Percentiles rank a stretch among this genome's conserved stretches.
Conservation (phyloP, 495 filamentous ascomycete genomes). For the Entonaema liquescens region DNA sequence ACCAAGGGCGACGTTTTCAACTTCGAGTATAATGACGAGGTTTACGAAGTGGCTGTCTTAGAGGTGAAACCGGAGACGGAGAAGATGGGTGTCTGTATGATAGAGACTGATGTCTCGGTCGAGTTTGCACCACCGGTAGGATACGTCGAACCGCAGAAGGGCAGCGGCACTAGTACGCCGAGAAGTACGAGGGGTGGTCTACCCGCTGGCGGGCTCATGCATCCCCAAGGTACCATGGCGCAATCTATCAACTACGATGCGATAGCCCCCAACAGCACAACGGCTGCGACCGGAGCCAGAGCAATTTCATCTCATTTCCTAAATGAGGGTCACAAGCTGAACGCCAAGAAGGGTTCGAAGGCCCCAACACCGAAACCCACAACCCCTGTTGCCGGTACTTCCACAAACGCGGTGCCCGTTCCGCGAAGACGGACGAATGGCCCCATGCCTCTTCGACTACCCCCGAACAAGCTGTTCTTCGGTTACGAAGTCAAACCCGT, state of each 20-base stretch:
- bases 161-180: constrained; percentile 69
- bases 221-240: constrained; percentile 91
- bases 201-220: constrained; percentile 74
- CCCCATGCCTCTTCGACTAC: constrained; percentile 85
- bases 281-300: constrained; percentile 57
- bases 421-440: constrained; percentile 69
- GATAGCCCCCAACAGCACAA: constrained; percentile 81
- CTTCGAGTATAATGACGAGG: constrained; percentile 92
- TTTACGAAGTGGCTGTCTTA: constrained; percentile 89
- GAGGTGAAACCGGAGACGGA: constrained; percentile 86
- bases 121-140: constrained; percentile 95
- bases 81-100: constrained; percentile 84
- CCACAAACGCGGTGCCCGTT: constrained; percentile 59
- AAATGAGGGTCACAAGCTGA: constrained; percentile 77
- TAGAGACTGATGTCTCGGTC: constrained; percentile 94
- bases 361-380: constrained; percentile 80
- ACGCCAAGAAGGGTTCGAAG: constrained; percentile 81
- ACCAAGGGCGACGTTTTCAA: constrained; percentile 93
- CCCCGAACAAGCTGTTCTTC: constrained; percentile 92
- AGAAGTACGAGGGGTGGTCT: constrained; percentile 61
- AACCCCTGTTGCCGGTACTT: constrained; percentile 77
- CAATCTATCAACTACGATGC: constrained; percentile 95
- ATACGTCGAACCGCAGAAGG: constrained; percentile 81
- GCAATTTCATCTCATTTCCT: constrained; percentile 74
- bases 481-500: constrained; percentile 91